A percentile compares a stretch with the other conserved stretches of the same genome.
Conservation (phyloP, 768 basidiomycete genomes). For the Tricholoma terreum region DNA sequence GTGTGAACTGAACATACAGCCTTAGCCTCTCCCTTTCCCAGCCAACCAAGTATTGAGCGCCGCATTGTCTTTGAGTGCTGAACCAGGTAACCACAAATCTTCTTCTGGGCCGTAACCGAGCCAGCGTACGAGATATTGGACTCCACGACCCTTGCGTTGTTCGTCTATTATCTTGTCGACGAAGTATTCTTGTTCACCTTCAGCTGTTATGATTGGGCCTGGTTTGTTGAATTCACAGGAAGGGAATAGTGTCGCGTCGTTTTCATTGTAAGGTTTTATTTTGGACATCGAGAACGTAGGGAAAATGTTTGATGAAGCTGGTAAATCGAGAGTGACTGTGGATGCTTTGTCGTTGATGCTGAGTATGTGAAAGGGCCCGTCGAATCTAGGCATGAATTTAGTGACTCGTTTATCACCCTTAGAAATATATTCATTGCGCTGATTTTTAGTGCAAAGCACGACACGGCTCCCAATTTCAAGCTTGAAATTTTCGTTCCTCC, state of each 20-base stretch:
- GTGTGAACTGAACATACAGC: background rate
- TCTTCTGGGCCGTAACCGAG: conserved; percentile 24
- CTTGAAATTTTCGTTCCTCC: background rate
- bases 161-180: conserved; percentile 24
- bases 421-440: conserved; percentile 19
- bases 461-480: conserved; percentile 19
- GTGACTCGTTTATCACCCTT: conserved; percentile 22
- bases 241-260: conserved; percentile 31
- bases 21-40: background rate
- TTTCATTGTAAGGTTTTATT: conserved; percentile 21
- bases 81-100: conserved; percentile 26
- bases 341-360: conserved; percentile 15
- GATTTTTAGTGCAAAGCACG: conserved; percentile 25
- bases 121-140: conserved; percentile 29
- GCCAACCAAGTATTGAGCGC: conserved; percentile 14
- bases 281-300: conserved; percentile 33
- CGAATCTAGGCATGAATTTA: conserved; percentile 33
- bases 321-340: conserved; percentile 21
- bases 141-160: conserved; percentile 14
- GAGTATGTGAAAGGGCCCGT: conserved; percentile 24
- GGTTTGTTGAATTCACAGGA: conserved; percentile 12
- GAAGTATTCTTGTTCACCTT: conserved; percentile 22
- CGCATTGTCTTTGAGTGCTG: conserved; percentile 16
- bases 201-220: conserved; percentile 16
- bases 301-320: conserved; percentile 16